Base-by-base conservation (phyloP, 805 yeast genomes). In the Zygotorulaspora danielsina region DNA sequence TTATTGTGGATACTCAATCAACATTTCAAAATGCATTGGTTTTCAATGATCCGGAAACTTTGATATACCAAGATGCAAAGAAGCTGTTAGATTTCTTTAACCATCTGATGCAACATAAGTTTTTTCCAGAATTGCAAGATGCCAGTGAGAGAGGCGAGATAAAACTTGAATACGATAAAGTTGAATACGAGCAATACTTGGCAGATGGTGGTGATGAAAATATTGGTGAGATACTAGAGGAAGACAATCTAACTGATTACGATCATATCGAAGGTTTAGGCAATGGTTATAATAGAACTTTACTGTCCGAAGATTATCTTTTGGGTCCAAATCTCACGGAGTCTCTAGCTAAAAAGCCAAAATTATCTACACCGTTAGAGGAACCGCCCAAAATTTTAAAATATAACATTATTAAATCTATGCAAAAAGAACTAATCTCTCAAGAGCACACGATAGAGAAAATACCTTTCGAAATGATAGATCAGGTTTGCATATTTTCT, bases 21-120 rank as follows among this genome's bases (percentile, higher is more conserved):
- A 79, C 90, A 10, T 88, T 89, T 65, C 55, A 69, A 32, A 93
- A 93, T 62, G 95, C 97, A 2, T 78, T 78, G 55, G 59, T 72
- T 1, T 90, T 79, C 63, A 90, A 89, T 60, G 83, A 79, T 44
- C 83, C 83, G 37, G 77, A 75, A 1, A 77, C 93, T 38, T 70
- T 77, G 38, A 79, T 89, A 28, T 78, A 79, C 54, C 75, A 75
- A 44, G 94, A 87, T 63, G 81, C 97, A 0, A 63, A 59, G 26
- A 72, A 73, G 31, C 69, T 93, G 37, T 70, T 75, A 44, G 70
- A 69, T 20, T 70, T 70, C 44, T 78, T 82, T 48, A 65, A 68
- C 26, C 65, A 55, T 29, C 21, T 60, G 21, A 49, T 60, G 15
- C 48, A 52, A 16, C 38, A 47, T 12, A 41, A 48, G 8, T 53